Conservation (phyloP, 2,329 filamentous ascomycete genomes). For the Hymenoscyphus infarciens region DNA sequence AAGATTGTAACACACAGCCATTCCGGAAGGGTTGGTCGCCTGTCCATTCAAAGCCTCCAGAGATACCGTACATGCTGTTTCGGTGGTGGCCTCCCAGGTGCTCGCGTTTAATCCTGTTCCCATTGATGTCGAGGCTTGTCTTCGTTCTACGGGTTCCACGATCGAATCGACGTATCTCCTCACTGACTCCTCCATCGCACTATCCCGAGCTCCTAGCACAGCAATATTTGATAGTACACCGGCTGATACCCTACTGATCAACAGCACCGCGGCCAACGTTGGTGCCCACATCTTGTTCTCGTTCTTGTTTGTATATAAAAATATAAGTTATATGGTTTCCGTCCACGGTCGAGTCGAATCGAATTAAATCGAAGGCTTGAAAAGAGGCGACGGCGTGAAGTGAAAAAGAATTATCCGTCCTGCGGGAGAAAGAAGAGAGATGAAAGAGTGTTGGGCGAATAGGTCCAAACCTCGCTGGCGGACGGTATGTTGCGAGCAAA, state of each 20-base stretch:
- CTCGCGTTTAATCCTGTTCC: constrained; percentile 42
- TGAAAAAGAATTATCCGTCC: constrained; percentile 15
- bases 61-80: constrained; percentile 55
- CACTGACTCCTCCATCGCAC: constrained; percentile 28
- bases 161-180: constrained; percentile 33
- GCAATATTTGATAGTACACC: constrained; percentile 24
- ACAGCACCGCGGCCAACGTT: constrained; percentile 23
- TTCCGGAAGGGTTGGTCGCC: constrained; percentile 69
- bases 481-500: constrained; percentile 17
- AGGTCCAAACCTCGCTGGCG: constrained; percentile 16
- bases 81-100: constrained; percentile 54
- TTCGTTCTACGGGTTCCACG: constrained; percentile 32
- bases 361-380: constrained; percentile 5
- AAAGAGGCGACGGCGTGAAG: constrained; percentile 13
- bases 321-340: not conserved
- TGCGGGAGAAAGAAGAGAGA: constrained; percentile 5
- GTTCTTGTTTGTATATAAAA: constrained; percentile 6
- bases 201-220: constrained; percentile 26
- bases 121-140: constrained; percentile 20
- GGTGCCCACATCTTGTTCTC: constrained; percentile 22
- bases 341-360: not conserved
- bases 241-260: constrained; percentile 31
- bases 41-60: constrained; percentile 51
- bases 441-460: constrained; percentile 22
- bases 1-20: constrained; percentile 80